Conservation (phyloP, 2,329 filamentous ascomycete species). For the Graphiopsis chlorocephala region DNA sequence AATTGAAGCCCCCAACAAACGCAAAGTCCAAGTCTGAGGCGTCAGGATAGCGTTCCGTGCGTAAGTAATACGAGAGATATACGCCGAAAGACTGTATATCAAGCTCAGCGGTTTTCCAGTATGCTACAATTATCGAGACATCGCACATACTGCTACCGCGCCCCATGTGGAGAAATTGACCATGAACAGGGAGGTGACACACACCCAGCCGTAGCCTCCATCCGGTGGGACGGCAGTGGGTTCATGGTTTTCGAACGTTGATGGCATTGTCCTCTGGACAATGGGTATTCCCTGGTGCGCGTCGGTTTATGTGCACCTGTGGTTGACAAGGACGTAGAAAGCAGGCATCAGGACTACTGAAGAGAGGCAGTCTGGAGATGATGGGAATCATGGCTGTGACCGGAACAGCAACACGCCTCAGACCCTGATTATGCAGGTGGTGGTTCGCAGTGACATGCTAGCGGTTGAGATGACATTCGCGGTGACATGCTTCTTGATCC, state of each 20-base stretch:
- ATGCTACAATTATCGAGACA: neutral
- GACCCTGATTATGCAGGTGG: neutral
- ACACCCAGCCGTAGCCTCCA: slow-evolving; percentile 37
- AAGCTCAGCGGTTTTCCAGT: neutral
- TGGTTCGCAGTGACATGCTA: neutral
- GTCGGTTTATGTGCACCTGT: too few species aligned
- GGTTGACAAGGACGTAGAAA: neutral
- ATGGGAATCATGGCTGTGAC: neutral
- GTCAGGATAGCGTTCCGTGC: slow-evolving; percentile 34
- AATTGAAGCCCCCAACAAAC: slow-evolving; percentile 41
- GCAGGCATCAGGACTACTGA: neutral
- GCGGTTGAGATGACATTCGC: neutral
- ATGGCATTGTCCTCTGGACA: neutral
- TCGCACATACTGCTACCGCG: slow-evolving; percentile 16
- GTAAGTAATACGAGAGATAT: slow-evolving; percentile 45
- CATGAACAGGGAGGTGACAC: slow-evolving; percentile 25
- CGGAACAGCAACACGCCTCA: too few species aligned
- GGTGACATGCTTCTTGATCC: neutral
- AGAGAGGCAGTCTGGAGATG: neutral
- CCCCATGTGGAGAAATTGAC: slow-evolving; percentile 32
- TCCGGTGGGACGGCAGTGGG: slow-evolving; percentile 19
- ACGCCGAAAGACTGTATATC: slow-evolving; percentile 37
- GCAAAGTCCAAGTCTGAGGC: slow-evolving; percentile 40
- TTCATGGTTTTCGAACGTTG: neutral
- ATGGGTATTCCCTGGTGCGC: neutral